A percentile compares a stretch with the other conserved stretches of the same genome.
Conservation (phyloP, 176 grass and related monocot genomes). For the Themeda triandra region DNA sequence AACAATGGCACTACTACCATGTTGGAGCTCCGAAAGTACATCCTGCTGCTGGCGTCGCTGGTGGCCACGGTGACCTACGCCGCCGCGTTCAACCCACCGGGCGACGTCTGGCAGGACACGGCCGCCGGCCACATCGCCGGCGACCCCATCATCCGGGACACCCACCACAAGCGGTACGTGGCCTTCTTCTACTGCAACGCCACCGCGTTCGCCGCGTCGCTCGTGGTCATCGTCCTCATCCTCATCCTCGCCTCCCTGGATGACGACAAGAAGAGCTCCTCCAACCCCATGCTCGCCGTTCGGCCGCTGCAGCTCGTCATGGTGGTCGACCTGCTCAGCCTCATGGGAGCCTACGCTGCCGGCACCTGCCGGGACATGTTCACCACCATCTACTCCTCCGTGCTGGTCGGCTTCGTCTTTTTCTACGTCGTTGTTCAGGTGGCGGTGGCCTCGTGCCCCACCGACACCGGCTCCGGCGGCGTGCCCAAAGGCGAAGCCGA, state of each 20-base stretch:
- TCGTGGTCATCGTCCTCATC: background rate
- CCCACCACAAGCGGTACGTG: background rate
- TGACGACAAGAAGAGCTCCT: background rate
- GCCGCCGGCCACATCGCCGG: background rate
- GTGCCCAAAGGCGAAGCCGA: too few relatives aligned
- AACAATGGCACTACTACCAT: background rate
- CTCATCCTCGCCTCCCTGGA: background rate
- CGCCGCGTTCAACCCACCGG: background rate
- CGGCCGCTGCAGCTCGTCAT: background rate
- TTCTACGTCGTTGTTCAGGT: background rate
- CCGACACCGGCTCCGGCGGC: background rate
- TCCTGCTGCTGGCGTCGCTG: background rate
- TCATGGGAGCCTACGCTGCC: background rate
- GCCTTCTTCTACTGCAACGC: slow-evolving; percentile 36
- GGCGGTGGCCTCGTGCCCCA: background rate
- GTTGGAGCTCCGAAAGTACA: background rate
- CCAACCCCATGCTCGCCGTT: background rate
- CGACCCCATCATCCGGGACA: slow-evolving; percentile 23
- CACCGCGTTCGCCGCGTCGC: background rate
- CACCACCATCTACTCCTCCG: background rate
- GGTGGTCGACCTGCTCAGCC: background rate
- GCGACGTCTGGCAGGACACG: slow-evolving; percentile 7
- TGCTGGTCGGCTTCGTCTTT: background rate
- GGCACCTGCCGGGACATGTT: background rate
- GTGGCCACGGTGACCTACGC: background rate